Conservation (phyloP, 164 flowering plant species). For the Aristolochia californica region DNA sequence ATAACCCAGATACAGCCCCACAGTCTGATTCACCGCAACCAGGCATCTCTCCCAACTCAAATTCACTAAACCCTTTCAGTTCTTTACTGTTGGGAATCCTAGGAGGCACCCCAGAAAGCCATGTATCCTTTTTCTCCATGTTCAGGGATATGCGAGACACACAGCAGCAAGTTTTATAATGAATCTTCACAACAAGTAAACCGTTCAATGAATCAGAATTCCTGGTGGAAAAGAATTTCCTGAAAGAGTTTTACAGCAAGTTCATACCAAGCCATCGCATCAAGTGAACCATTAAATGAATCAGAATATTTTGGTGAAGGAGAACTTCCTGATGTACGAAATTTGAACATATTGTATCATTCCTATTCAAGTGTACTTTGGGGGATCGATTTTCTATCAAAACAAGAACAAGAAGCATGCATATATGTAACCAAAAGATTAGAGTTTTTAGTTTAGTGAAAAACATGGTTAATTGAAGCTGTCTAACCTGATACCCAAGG, state of each 20-base stretch:
- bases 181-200: constrained; percentile 32
- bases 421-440: too few species aligned
- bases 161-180: constrained; percentile 62
- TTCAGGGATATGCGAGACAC: constrained; percentile 79
- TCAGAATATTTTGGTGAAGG: too few species aligned
- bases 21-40: constrained; percentile 31
- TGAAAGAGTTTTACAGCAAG: neutral
- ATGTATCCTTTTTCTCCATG: constrained; percentile 70
- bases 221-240: constrained; percentile 6
- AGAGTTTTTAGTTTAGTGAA: too few species aligned
- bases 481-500: too few species aligned
- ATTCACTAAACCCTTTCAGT: constrained; percentile 57
- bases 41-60: constrained; percentile 37
- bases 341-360: too few species aligned
- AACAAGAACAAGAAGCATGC: too few species aligned
- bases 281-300: too few species aligned
- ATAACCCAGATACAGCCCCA: constrained; percentile 13
- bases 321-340: too few species aligned
- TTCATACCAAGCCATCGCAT: too few species aligned
- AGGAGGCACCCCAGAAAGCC: constrained; percentile 81
- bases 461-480: too few species aligned
- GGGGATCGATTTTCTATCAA: too few species aligned
- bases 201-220: constrained; percentile 3
- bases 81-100: constrained; percentile 73
- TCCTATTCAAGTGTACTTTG: too few species aligned